phyloP scores from a whole-genome alignment of 805 yeast genomes.

The Candida awuae region DNA sequence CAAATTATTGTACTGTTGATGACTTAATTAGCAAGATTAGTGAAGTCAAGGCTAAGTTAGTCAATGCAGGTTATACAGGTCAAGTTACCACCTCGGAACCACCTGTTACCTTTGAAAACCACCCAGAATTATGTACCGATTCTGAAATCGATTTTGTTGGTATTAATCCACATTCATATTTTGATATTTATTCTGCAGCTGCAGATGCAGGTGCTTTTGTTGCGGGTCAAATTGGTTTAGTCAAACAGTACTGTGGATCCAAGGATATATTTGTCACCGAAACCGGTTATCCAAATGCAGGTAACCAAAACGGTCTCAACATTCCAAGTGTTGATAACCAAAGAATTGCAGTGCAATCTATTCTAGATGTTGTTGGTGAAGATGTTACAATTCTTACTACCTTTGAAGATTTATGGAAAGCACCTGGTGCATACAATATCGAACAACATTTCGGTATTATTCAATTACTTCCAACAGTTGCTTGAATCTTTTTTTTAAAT shows the following conservation, averaged over 20 bases:
- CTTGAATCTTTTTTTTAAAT: no score
- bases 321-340: slow-evolving; percentile 69
- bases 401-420: slow-evolving; percentile 82
- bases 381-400: slow-evolving; percentile 69
- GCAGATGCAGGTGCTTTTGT: slow-evolving; percentile 64
- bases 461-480: no score
- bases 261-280: slow-evolving; percentile 61
- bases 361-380: slow-evolving; percentile 49
- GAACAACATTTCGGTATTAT: slow-evolving; percentile 88
- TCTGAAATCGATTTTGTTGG: slow-evolving; percentile 78
- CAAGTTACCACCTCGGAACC: slow-evolving; percentile 81
- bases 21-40: slow-evolving; percentile 61
- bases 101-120: slow-evolving; percentile 56
- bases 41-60: slow-evolving; percentile 50
- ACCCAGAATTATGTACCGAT: slow-evolving; percentile 61
- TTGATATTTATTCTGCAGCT: slow-evolving; percentile 57
- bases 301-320: slow-evolving; percentile 62
- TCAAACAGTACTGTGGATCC: slow-evolving; percentile 47
- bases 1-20: slow-evolving; percentile 49
- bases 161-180: slow-evolving; percentile 81
- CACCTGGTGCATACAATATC: slow-evolving; percentile 73
- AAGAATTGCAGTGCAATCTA: slow-evolving; percentile 53
- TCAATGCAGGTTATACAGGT: slow-evolving; percentile 70
- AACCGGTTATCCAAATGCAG: slow-evolving; percentile 83
- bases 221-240: slow-evolving; percentile 49